Evolutionary conservation across 352 stramenopile genomes (phyloP), one percentile per base, ranked within the genome.

Genomic region (Phytophthora pinifolia): DNA sequence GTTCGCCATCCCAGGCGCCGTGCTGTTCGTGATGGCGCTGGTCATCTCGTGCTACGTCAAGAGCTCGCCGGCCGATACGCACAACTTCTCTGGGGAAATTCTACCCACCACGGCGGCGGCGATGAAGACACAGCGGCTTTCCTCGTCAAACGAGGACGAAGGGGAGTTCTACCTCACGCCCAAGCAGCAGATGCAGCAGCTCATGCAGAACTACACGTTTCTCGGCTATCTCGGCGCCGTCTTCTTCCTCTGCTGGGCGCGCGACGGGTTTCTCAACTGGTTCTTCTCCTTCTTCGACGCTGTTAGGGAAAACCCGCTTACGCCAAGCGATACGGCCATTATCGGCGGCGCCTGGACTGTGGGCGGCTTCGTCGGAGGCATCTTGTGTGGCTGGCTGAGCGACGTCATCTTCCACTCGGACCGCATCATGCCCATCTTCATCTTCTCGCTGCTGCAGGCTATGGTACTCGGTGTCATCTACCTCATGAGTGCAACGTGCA

Each of bases 201-300:
- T 88, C 18, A 45, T 84, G 50, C 54, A 48, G 9, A 86, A 83
- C 49, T 70, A 70, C 47, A 81, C 78, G 15, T 80, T 86, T 31
- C 53, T 86, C 5, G 75, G 73, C 15, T 86, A 88, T 43, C 62
- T 86, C 18, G 53, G 54, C 4, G 74, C 74, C 2, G 55, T 87
- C 5, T 87, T 87, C 54, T 87, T 74, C 54, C 56, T 87, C 6
- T 78, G 66, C 51, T 87, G 76, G 76, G 53, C 72, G 15, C 74
- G 74, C 10, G 74, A 83, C 43, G 78, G 67, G 15, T 82, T 84
- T 32, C 64, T 86, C 29, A 88, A 86, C 43, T 86, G 74, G 77
- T 86, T 86, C 47, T 57, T 84, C 14, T 82, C 77, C 15, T 86
- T 84, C 59, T 86, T 88, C 25, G 77, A 86, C 46, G 65, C 72